Base-by-base conservation (phyloP, 192 early-diverging fungal genomes). In the Backusella australiensis region DNA sequence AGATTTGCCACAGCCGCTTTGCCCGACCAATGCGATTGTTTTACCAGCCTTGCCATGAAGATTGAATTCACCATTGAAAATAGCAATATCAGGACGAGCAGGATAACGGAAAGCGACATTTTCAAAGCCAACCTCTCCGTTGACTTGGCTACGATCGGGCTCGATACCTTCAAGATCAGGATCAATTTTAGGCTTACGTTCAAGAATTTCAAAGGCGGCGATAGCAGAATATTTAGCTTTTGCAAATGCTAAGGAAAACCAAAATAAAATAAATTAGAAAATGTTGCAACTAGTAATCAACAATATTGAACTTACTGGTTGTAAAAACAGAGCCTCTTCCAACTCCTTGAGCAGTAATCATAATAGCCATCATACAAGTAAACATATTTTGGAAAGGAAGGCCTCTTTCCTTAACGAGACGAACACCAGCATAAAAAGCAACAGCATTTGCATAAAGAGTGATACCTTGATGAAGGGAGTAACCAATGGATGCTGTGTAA, bases 11-110 rank as follows among this genome's bases (percentile, higher is more conserved):
- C 93, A 94, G 9, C 96, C 96, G 0, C 92, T 93, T 23, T 91
- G 85, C 36, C 91, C 96, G 2, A 96, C 96, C 63, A 97, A 78
- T 11, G 96, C 96, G 68, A 97, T 87, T 2, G 93, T 97, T 78
- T 85, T 79, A 36, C 93, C 92, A 14, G 92, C 77, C 1, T 77
- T 63, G 8, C 78, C 86, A 4, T 65, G 69, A 17, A 91, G 66
- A 26, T 81, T 78, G 66, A 93, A 80, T 38, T 85, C 81, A 29
- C 90, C 91, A 63, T 83, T 85, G 63, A 95, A 84, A 49, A 94
- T 89, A 0, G 82, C 76, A 26, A 88, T 83, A 21, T 86, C 81
- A 0, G 88, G 82, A n/a, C 93, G 85, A 19, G 91, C 84, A 46
- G 93, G 93, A 70, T 94, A 94, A n/a, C 84, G 75, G 78, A 94